These are phyloP conservation scores for Reticulascus tulasneorum DNA, from an alignment of 2,329 filamentous ascomycete genomes.

Conservation along the genomic window DNA sequence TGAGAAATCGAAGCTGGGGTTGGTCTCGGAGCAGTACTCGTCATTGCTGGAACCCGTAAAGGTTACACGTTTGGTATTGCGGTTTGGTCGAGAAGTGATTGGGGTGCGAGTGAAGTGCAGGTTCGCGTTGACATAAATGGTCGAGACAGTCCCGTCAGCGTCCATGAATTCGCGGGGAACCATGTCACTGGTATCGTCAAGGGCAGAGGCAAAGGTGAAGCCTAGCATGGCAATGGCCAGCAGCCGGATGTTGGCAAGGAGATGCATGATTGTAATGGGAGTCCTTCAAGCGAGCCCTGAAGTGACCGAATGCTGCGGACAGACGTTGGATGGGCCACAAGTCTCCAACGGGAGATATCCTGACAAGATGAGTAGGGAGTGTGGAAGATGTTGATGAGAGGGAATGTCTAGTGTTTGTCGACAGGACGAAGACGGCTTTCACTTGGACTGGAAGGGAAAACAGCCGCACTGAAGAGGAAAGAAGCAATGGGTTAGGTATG, in stretches of 20 bases:
- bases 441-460: no score
- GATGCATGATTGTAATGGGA: not conserved
- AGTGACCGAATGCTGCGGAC: no score
- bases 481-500: no score
- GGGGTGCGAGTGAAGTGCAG: conserved; percentile 3
- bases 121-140: conserved; percentile 1
- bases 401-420: no score
- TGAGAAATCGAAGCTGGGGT: conserved; percentile 6
- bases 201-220: not conserved
- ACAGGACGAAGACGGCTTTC: no score
- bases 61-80: conserved; percentile 2
- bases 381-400: no score
- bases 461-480: no score
- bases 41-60: conserved; percentile 11
- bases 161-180: not conserved
- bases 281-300: no score
- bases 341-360: no score
- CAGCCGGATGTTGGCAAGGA: not conserved
- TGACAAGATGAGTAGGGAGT: no score
- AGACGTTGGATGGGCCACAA: no score
- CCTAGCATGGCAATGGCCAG: not conserved
- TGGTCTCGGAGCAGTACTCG: conserved; percentile 14
- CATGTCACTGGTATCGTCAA: not conserved
- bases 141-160: not conserved
- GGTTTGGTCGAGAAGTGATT: conserved; percentile 3